Percentiles rank a stretch among this genome's conserved stretches.
These are phyloP conservation scores for Cucurbita moschata DNA, from an alignment of 306 rosid species.

Conservation along the genomic window DNA sequence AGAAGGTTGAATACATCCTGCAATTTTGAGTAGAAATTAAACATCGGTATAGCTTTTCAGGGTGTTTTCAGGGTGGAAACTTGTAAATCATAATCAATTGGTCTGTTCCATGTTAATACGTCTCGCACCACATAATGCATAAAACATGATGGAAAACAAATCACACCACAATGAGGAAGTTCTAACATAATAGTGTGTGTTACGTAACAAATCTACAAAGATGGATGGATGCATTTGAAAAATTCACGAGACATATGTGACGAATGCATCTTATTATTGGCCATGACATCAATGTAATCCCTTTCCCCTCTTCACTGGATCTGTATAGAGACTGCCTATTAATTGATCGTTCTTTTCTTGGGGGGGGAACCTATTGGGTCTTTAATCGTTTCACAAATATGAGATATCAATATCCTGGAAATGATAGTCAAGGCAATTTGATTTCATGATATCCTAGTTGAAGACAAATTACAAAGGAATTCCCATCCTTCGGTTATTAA, in stretches of 20 bases:
- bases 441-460: not conserved
- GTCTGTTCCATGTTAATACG: not conserved
- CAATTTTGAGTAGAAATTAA: not conserved
- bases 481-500: not conserved
- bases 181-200: not conserved
- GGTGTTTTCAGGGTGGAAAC: not conserved
- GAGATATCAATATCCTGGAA: not conserved
- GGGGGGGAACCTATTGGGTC: not conserved
- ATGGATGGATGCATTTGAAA: not conserved
- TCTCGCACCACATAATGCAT: not conserved
- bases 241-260: not conserved
- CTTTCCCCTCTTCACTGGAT: not conserved
- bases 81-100: not conserved
- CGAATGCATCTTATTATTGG: not conserved
- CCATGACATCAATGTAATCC: not conserved
- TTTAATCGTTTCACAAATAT: not conserved
- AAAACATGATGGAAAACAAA: not conserved
- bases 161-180: not conserved
- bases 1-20: conserved; percentile 54
- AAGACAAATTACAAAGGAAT: not conserved
- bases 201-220: not conserved
- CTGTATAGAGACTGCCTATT: not conserved
- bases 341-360: not conserved
- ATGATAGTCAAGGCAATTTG: not conserved
- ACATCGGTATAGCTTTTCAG: not conserved